Evolutionary conservation across 108 stramenopile species (phyloP).

Genomic region (Seminavis robusta): DNA sequence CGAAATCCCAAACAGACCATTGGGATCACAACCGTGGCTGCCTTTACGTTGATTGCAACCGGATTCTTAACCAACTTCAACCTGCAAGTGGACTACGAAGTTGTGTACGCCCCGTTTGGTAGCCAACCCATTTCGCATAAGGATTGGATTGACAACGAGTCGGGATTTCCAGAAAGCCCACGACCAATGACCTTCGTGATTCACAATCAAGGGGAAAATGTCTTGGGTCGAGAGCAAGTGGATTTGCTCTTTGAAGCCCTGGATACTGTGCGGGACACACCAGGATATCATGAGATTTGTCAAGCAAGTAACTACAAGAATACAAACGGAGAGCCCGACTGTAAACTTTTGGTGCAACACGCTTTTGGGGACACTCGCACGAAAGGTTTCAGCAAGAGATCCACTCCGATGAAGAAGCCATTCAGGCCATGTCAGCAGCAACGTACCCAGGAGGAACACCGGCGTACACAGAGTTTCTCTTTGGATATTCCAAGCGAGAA

Average conservation of each 20-base stretch:
- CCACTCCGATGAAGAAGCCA: slow-evolving; percentile 1
- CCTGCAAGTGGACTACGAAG: neutral
- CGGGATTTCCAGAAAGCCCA: neutral
- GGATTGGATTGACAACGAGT: slow-evolving; percentile 3
- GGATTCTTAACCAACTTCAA: slow-evolving; percentile 16
- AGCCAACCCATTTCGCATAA: neutral
- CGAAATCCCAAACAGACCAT: neutral
- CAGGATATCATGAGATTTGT: slow-evolving; percentile 10
- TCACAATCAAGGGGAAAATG: slow-evolving; percentile 8
- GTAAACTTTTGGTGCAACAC: slow-evolving; percentile 2
- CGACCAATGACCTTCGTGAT: slow-evolving; percentile 2
- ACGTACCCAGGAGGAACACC: neutral
- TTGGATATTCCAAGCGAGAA: too few species aligned
- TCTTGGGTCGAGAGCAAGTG: slow-evolving; percentile 2
- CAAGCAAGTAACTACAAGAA: neutral
- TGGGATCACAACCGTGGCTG: neutral
- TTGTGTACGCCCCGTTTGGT: slow-evolving; percentile 3
- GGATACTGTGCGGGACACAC: neutral
- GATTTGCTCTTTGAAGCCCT: slow-evolving; percentile 5
- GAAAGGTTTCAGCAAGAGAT: neutral
- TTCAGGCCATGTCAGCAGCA: slow-evolving; percentile 3
- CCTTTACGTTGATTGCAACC: neutral
- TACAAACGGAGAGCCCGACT: too few species aligned
- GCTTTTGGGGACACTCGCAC: slow-evolving; percentile 4
- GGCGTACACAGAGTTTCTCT: too few species aligned